phyloP scores from a whole-genome alignment of 2,329 filamentous ascomycete species.

The Rutstroemia sp. region DNA sequence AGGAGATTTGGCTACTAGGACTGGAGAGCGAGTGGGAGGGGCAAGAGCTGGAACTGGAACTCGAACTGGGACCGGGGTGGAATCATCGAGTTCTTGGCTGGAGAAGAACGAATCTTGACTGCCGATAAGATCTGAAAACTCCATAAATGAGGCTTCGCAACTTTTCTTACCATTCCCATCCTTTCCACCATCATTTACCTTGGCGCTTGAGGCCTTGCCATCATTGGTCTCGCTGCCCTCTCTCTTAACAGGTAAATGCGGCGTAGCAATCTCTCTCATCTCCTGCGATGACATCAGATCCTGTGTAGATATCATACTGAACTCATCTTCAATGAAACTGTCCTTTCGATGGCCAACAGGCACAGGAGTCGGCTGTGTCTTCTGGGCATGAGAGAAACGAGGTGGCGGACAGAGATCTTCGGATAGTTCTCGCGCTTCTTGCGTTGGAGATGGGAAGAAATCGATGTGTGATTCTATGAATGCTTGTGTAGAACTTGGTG shows the following conservation, averaged over 20 bases:
- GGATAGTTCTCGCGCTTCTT: conserved; percentile 45
- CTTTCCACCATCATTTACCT: neutral
- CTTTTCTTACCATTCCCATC: too few relatives aligned
- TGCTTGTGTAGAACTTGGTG: conserved; percentile 41
- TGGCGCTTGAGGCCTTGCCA: too few relatives aligned
- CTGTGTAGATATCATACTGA: conserved; percentile 32
- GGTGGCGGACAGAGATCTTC: conserved; percentile 29
- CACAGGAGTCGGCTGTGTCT: too few relatives aligned
- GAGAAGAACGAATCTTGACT: neutral
- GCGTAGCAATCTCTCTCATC: conserved; percentile 32
- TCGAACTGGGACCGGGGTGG: neutral
- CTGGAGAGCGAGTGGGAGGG: neutral
- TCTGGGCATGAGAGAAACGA: neutral
- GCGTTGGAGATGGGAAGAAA: conserved; percentile 48
- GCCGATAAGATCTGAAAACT: neutral
- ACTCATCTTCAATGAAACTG: conserved; percentile 1
- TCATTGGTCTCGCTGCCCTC: neutral
- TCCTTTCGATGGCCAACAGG: neutral
- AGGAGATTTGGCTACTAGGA: too few relatives aligned
- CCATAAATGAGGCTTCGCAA: too few relatives aligned
- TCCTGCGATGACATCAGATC: conserved; percentile 43
- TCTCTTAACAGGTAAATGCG: neutral
- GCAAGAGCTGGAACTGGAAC: neutral
- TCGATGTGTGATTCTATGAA: conserved; percentile 44
- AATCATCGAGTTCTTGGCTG: neutral